Percentiles rank a stretch among this genome's conserved stretches.
These are phyloP conservation scores for Colletotrichum echinochloae DNA, from an alignment of 2,329 filamentous ascomycete genomes.

Conservation along the genomic window DNA sequence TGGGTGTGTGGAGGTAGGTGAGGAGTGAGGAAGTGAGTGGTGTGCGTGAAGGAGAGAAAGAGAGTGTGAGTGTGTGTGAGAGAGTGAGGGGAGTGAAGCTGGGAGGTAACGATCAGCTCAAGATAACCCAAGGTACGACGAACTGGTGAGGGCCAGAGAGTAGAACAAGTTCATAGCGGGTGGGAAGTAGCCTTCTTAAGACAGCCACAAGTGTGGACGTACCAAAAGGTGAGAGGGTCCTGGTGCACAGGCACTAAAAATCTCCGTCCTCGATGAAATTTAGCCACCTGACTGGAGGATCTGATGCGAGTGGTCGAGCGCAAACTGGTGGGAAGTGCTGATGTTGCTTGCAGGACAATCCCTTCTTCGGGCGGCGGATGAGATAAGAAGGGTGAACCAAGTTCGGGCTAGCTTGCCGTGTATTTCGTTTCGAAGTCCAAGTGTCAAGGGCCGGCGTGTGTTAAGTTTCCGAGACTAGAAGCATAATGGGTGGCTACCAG, in stretches of 20 bases:
- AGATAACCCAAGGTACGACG: slow-evolving; percentile 41
- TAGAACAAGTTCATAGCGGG: slow-evolving; percentile 41
- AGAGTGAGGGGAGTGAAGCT: slow-evolving; percentile 33
- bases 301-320: slow-evolving; percentile 43
- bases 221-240: slow-evolving; percentile 42
- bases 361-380: slow-evolving; percentile 43
- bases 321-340: slow-evolving; percentile 44
- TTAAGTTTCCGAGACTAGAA: slow-evolving; percentile 50
- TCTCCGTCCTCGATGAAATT: slow-evolving; percentile 42
- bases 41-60: slow-evolving; percentile 5
- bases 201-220: slow-evolving; percentile 42
- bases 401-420: slow-evolving; percentile 46
- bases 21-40: background rate
- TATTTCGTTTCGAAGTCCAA: slow-evolving; percentile 50
- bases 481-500: slow-evolving; percentile 46
- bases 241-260: slow-evolving; percentile 45
- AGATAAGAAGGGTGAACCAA: slow-evolving; percentile 45
- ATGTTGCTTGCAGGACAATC: slow-evolving; percentile 43
- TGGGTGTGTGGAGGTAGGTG: background rate
- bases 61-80: slow-evolving; percentile 8
- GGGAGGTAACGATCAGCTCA: slow-evolving; percentile 40
- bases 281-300: slow-evolving; percentile 44
- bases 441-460: slow-evolving; percentile 47
- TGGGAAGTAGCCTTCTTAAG: slow-evolving; percentile 45
- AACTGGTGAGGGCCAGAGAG: slow-evolving; percentile 39